Base-by-base conservation (phyloP, 768 basidiomycete genomes). In the Pholiota microspora region DNA sequence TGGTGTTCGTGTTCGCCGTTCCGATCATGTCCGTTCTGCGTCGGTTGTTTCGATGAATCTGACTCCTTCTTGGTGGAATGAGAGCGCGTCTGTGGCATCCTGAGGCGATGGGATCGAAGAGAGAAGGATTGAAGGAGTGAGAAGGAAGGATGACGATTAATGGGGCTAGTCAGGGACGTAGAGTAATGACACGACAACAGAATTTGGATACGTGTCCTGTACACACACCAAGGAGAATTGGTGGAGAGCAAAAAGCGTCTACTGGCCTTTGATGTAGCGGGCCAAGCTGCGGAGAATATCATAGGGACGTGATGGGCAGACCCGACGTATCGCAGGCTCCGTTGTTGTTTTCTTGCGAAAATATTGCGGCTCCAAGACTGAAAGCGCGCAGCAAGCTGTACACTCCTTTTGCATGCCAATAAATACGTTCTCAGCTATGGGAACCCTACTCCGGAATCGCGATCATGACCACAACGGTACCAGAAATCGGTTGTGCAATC, bases 41-140 rank as follows among this genome's bases (percentile, higher is more conserved):
- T 47, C 38, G 55, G 50, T 56, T 54, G 21, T 9, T 46, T 47
- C 24, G 34, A 9, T n/a, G 44, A 25, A 24, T 8, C 16, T 24
- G 34, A 34, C 31, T 45, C 44, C 44, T 64, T 62, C 44, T 64
- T 62, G 7, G 69, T 68, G 2, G 69, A 68, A 51, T 69, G 64
- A 3, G 62, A 51, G 48, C 69, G 67, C 28, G 53, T 55, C 23
- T 60, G 59, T 16, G 51, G 36, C 62, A 61, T 61, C 51, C 16
- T 36, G 48, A 55, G 34, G 45, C 29, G 45, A 15, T 44, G 49
- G 18, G 45, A 56, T 32, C 42, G 50, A 32, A 34, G 25, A 49
- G 35, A 35, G 7, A 42, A 32, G 40, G 23, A 35, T 15, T 10
- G 45, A 25, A n/a, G 31, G 23, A 51, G 45, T 28, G 46, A 29